Evolutionary conservation across 2,329 filamentous ascomycete species (phyloP).

Genomic region (Venturia aucupariae): DNA sequence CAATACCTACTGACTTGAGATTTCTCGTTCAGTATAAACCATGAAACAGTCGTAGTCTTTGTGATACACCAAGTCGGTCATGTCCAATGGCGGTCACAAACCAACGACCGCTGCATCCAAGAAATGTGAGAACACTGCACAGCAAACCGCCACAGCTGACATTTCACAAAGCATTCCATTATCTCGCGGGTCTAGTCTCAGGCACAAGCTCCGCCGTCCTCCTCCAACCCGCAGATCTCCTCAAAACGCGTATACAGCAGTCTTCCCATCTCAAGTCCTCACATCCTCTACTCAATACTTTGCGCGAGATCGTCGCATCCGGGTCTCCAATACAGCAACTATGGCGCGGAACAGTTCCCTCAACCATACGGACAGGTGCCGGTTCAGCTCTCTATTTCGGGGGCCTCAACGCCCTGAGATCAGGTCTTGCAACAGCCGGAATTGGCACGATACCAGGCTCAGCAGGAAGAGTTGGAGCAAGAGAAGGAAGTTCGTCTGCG

Average conservation of each 20-base stretch:
- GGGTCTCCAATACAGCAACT: constrained; percentile 61
- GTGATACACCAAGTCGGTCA: not conserved
- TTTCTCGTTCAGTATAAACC: not conserved
- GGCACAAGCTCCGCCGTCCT: constrained; percentile 82
- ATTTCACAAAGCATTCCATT: constrained; percentile 62
- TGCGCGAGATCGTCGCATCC: constrained; percentile 60
- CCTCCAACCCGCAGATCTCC: constrained; percentile 86
- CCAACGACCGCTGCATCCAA: constrained; percentile 6
- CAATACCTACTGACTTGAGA: not conserved
- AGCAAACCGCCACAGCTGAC: not conserved
- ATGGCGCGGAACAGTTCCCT: constrained; percentile 89
- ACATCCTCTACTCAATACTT: constrained; percentile 52
- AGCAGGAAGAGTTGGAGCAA: constrained; percentile 15
- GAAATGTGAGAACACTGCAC: not conserved
- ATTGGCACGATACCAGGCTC: constrained; percentile 10
- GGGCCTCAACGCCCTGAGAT: constrained; percentile 61
- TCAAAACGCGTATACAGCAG: constrained; percentile 95
- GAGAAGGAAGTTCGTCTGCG: constrained; percentile 49
- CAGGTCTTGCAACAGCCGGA: constrained; percentile 15
- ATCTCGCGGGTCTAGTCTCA: constrained; percentile 77
- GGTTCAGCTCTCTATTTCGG: constrained; percentile 94
- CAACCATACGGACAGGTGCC: constrained; percentile 84
- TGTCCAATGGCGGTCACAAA: constrained; percentile 7
- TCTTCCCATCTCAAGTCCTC: constrained; percentile 51
- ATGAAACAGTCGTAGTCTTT: not conserved